Conservation (phyloP, 352 stramenopile species). For the Phytopythium sindhum region DNA sequence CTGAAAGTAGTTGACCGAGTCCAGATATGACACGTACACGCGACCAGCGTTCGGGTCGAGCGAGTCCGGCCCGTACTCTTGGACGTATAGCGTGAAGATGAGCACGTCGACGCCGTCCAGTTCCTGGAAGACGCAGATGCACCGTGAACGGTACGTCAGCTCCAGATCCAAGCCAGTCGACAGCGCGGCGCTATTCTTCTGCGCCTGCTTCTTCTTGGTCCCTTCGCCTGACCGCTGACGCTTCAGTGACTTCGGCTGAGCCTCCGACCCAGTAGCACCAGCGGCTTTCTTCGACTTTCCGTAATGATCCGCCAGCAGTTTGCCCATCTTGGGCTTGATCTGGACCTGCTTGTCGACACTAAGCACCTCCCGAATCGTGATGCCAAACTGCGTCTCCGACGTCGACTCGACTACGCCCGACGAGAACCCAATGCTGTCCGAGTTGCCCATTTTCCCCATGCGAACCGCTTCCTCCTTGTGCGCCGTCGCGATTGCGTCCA, state of each 20-base stretch:
- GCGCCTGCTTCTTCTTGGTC: constrained; percentile 35
- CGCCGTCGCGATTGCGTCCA: constrained; percentile 72
- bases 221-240: constrained; percentile 30
- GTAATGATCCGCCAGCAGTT: constrained; percentile 66
- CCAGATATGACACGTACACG: constrained; percentile 88
- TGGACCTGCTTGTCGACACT: constrained; percentile 87
- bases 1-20: constrained; percentile 89
- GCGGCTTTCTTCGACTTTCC: constrained; percentile 52
- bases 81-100: constrained; percentile 88
- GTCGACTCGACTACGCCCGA: constrained; percentile 54
- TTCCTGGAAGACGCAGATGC: constrained; percentile 89
- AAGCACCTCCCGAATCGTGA: constrained; percentile 84
- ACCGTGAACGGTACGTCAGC: constrained; percentile 84
- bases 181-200: constrained; percentile 14
- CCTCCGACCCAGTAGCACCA: constrained; percentile 10
- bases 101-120: constrained; percentile 85
- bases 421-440: constrained; percentile 79
- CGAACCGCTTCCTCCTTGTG: constrained; percentile 73
- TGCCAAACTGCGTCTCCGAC: constrained; percentile 77
- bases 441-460: constrained; percentile 81
- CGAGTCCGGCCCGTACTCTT: constrained; percentile 81
- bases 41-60: constrained; percentile 71
- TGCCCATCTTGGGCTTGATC: constrained; percentile 82
- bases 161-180: constrained; percentile 40
- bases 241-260: constrained; percentile 64